A percentile compares a stretch with the other conserved stretches of the same genome.
Conservation (phyloP, 225 moss, liverwort and hornwort species). For the Antitrichia curtipendula region DNA sequence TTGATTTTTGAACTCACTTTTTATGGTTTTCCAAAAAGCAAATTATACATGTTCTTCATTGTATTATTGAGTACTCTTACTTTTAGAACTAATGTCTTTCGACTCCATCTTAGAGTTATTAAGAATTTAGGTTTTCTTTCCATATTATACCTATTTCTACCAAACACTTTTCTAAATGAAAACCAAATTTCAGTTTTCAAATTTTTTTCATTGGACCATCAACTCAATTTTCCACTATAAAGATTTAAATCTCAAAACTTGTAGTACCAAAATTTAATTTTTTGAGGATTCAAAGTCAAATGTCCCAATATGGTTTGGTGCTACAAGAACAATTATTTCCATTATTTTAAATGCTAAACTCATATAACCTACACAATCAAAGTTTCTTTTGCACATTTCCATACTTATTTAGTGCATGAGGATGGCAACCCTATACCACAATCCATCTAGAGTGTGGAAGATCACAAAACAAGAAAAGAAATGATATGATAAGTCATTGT, state of each 20-base stretch:
- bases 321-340: not conserved
- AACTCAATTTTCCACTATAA: too few relatives aligned
- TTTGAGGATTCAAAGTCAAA: not conserved
- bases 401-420: not conserved
- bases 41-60: not conserved
- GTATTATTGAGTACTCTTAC: accelerated
- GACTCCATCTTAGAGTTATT: not conserved
- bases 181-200: too few relatives aligned
- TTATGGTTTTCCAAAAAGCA: not conserved
- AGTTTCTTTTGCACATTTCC: not conserved
- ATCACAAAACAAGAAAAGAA: not conserved
- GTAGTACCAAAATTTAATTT: not conserved
- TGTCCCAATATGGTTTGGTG: not conserved
- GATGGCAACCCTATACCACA: not conserved
- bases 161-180: not conserved
- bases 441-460: not conserved
- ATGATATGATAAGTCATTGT: not conserved
- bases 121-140: not conserved
- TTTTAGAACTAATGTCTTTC: not conserved
- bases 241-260: not conserved
- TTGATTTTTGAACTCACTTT: not conserved
- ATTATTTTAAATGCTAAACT: not conserved
- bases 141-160: not conserved
- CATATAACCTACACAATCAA: not conserved
- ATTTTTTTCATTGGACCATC: too few relatives aligned